phyloP scores from a whole-genome alignment of 306 rosid species.

The Cucurbita maxima region DNA sequence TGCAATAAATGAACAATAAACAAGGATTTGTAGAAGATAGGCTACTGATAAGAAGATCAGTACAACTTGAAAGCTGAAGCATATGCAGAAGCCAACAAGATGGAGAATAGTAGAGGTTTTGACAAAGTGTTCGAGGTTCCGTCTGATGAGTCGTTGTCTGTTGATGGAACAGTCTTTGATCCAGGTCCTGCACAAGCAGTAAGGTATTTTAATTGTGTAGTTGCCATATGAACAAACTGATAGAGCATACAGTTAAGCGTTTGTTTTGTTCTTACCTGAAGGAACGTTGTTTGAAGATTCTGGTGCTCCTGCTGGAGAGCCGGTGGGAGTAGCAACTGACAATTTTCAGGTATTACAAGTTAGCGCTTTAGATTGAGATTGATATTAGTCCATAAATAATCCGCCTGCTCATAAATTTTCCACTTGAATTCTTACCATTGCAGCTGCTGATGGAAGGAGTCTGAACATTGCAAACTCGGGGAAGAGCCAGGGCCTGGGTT shows the following conservation, averaged over 20 bases:
- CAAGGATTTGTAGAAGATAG: neutral
- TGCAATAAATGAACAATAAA: neutral
- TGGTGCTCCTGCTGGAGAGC: constrained; percentile 48
- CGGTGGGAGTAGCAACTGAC: constrained; percentile 45
- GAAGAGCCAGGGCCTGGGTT: constrained; percentile 67
- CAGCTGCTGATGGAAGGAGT: constrained; percentile 53
- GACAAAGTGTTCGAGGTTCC: constrained; percentile 42
- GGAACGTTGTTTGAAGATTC: constrained; percentile 41
- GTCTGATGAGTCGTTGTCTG: constrained; percentile 25
- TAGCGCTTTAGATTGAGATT: constrained; percentile 6
- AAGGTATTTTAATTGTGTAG: neutral
- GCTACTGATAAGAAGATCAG: constrained; percentile 14
- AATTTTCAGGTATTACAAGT: constrained; percentile 5
- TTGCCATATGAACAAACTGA: neutral
- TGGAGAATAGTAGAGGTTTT: constrained; percentile 24
- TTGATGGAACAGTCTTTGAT: constrained; percentile 38
- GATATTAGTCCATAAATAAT: neutral
- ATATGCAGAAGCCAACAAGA: constrained; percentile 33
- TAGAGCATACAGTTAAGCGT: neutral
- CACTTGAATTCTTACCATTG: constrained; percentile 24
- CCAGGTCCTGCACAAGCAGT: constrained; percentile 33
- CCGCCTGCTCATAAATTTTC: neutral
- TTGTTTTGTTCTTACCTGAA: constrained; percentile 27
- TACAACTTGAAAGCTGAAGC: constrained; percentile 18
- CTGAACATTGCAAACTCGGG: constrained; percentile 58